Evolutionary conservation across 495 filamentous ascomycete genomes (phyloP), one percentile per base, ranked within the genome.

Genomic region (Articulospora tetracladia): DNA sequence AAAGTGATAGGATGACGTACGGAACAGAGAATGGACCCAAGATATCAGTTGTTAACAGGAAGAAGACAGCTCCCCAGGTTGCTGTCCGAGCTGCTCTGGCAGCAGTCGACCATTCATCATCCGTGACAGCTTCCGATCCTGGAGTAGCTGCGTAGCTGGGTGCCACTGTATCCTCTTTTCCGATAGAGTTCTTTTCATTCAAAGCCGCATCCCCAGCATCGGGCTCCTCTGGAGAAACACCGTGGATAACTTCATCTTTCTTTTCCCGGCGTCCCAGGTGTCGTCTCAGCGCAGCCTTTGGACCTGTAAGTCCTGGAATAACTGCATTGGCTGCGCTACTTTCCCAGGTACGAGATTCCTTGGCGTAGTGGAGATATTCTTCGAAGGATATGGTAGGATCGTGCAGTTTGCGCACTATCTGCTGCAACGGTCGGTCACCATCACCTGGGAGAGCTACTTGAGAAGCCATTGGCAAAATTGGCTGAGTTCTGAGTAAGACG

Each of bases 21-120:
- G 60, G 75, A n/a, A 75, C 73, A 46, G 71, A 73, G 56, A 73
- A 81, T 0, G 83, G 83, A 25, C 84, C 84, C 12, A 87, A 70
- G 60, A 86, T 81, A 62, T 62, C 60, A 4, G 83, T 87, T 0
- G 83, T 82, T 57, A 83, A 81, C 34, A 83, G 70, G 61, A 79
- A 86, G 71, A 84, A 81, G 32, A 76, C 64, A 6, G 75, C 69
- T 22, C 77, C 77, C 77, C 77, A 79, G 24, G 70, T 70, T 11
- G 79, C 78, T 2, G 76, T 80, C 44, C 76, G 64, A 59, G 76
- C 55, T 0, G 79, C 79, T 48, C 79, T 66, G 46, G 69, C 66
- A 22, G 77, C 75, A 51, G 68, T 59, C 22, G 66, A 58, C 72
- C 77, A 77, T 54, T 79, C 76, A 8, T 57, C 53, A 27, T 62